A percentile compares a stretch with the other conserved stretches of the same genome.
Evolutionary conservation across 2,329 filamentous ascomycete genomes (phyloP).

Genomic region (Pseudogymnoascus sp.): DNA sequence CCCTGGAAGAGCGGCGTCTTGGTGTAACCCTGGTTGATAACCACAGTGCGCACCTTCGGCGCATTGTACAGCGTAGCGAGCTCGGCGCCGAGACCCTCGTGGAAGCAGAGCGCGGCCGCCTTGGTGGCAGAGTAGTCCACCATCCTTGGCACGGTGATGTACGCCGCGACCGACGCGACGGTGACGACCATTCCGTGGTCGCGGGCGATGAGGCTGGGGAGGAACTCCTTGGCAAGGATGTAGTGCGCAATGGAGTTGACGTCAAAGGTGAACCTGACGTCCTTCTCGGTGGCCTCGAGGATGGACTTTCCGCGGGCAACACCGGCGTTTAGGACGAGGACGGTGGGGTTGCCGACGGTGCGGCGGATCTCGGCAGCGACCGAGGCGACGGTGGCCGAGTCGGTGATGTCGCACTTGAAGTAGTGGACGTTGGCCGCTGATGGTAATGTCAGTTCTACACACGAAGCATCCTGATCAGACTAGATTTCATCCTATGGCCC

Average conservation of each 20-base stretch:
- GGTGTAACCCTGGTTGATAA: slow-evolving; percentile 57
- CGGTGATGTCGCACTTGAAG: slow-evolving; percentile 65
- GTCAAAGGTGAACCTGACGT: slow-evolving; percentile 61
- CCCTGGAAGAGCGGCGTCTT: slow-evolving; percentile 54
- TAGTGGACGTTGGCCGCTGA: slow-evolving; percentile 52
- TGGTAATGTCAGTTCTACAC: slow-evolving; percentile 4
- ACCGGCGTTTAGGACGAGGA: slow-evolving; percentile 68
- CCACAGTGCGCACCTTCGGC: slow-evolving; percentile 56
- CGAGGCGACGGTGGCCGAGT: slow-evolving; percentile 43
- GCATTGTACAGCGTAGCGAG: slow-evolving; percentile 54
- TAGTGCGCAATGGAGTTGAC: slow-evolving; percentile 65
- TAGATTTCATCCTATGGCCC: slow-evolving; percentile 12
- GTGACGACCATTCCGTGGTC: slow-evolving; percentile 72
- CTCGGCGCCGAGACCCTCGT: slow-evolving; percentile 58
- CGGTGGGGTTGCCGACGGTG: slow-evolving; percentile 55
- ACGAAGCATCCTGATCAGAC: background rate
- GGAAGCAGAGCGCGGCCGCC: slow-evolving; percentile 58
- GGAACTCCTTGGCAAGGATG: slow-evolving; percentile 58
- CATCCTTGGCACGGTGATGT: slow-evolving; percentile 53
- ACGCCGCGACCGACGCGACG: slow-evolving; percentile 58
- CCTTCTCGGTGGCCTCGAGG: slow-evolving; percentile 48
- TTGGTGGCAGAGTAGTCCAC: slow-evolving; percentile 64
- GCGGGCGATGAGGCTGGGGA: slow-evolving; percentile 53
- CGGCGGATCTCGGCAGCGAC: slow-evolving; percentile 47
- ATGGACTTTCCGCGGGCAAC: slow-evolving; percentile 55